Base-by-base conservation (phyloP, 1,284 basidiomycete species). In the Heterobasidion irregulare region DNA sequence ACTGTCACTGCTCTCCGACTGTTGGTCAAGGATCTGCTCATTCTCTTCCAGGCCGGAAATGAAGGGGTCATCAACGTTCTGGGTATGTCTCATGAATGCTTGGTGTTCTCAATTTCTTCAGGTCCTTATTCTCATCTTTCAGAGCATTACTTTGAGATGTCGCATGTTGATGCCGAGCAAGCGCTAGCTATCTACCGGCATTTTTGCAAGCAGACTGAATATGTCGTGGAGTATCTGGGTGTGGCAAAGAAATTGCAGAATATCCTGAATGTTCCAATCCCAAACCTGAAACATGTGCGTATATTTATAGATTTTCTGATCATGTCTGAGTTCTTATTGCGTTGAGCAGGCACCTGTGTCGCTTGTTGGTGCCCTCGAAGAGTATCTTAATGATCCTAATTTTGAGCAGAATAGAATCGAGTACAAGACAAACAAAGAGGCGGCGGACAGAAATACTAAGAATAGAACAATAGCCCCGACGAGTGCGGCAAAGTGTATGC, bases 71-170 rank as follows among this genome's bases (percentile, higher is more conserved):
- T 98, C 73, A 99, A 98, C 68, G 86, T 98, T 41, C 79, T 97
- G 52, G 92, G 92, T 92, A 58, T 58, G 70, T 60, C 12, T 15
- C 9, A 19, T 44, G 2, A 15, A 2, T 45, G 26, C 26, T 26
- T 18, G 10, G 34, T 1, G 15, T 2, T 13, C 19, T 15, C 16
- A 18, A 34, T 18, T 5, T 34, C 26, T 32, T 48, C 8, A 2
- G 43, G 3, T 46, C 26, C 33, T 1, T 10, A 16, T 7, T 34
- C 13, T 18, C 9, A 26, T 33, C 54, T 36, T n/a, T 41, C 61
- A 92, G 97, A 98, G 67, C 91, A 97, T 72, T 99, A 98, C 72
- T 98, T 99, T 66, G 96, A 98, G 67, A 99, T 99, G 97, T 93
- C 94, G 3, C 89, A 92, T 62, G 72, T 86, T 19, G 96, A 99